phyloP scores from a whole-genome alignment of 129 eudicot species.

The Flaveria bidentis region DNA sequence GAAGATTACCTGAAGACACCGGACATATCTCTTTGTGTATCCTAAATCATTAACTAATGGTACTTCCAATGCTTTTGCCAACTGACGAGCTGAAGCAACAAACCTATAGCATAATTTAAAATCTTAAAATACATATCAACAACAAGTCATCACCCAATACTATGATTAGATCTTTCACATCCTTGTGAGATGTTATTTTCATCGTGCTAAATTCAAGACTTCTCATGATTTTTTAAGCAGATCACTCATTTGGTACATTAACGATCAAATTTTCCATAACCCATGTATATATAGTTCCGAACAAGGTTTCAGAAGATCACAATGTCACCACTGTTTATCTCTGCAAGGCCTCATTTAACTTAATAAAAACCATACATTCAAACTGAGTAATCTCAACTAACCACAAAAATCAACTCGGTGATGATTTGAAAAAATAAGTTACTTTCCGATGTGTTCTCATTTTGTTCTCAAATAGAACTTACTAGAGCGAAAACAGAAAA shows the following conservation, averaged over 20 bases:
- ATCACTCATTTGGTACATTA: not conserved
- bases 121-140: constrained; percentile 6
- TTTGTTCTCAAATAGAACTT: not conserved
- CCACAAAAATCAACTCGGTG: constrained; percentile 5
- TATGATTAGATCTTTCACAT: not conserved
- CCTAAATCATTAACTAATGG: constrained; percentile 98
- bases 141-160: constrained; percentile 17
- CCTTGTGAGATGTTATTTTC: not conserved
- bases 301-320: not conserved
- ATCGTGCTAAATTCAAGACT: not conserved
- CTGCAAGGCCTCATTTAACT: not conserved
- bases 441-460: not conserved
- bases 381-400: not conserved
- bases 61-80: constrained; percentile 96
- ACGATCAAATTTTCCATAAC: not conserved
- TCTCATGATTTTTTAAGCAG: not conserved
- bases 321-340: not conserved
- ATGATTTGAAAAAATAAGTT: not conserved
- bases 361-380: not conserved
- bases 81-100: constrained; percentile 95
- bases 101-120: constrained; percentile 55
- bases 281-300: not conserved
- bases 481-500: constrained; percentile 6
- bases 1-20: constrained; percentile 89
- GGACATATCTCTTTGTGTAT: constrained; percentile 96